Conservation (phyloP, 257 asterid genomes). For the Mentha longifolia region DNA sequence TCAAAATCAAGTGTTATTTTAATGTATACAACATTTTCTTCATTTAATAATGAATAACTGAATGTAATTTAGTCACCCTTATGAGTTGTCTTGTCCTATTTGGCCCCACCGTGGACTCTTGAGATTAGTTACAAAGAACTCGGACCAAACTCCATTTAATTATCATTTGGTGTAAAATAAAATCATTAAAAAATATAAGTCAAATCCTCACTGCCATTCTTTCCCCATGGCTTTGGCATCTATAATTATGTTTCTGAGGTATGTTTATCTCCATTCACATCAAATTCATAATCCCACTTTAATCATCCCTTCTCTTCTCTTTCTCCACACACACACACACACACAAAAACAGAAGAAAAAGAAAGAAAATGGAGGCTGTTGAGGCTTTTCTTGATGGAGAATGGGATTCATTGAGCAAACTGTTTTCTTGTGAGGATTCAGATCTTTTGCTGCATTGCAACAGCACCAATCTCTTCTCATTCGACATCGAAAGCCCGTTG, state of each 20-base stretch:
- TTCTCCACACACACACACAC: too few species aligned
- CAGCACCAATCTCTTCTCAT: conserved; percentile 29
- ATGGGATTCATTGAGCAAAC: conserved; percentile 66
- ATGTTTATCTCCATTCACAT: not conserved
- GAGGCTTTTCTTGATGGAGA: conserved; percentile 72
- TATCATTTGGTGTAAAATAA: conserved; percentile 39
- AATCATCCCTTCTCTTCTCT: not conserved
- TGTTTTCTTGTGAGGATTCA: conserved; percentile 57
- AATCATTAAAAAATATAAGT: conserved; percentile 49
- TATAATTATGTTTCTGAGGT: conserved; percentile 48
- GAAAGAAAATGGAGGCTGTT: conserved; percentile 52
- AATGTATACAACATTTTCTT: conserved; percentile 12
- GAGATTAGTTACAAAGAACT: conserved; percentile 50
- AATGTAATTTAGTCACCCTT: conserved; percentile 48
- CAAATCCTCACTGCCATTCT: conserved; percentile 45
- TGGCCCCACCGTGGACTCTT: conserved; percentile 60
- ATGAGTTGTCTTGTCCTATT: conserved; percentile 73
- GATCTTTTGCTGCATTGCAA: conserved; percentile 45
- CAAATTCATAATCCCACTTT: not conserved
- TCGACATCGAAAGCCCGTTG: conserved; percentile 16
- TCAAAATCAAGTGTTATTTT: conserved; percentile 26
- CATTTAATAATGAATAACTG: conserved; percentile 18
- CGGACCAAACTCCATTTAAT: conserved; percentile 35
- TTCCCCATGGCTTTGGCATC: conserved; percentile 31
- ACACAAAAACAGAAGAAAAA: too few species aligned